Percentiles rank a stretch among this genome's conserved stretches.
phyloP scores from a whole-genome alignment of 805 yeast genomes.

The Zygosaccharomyces bailii region DNA sequence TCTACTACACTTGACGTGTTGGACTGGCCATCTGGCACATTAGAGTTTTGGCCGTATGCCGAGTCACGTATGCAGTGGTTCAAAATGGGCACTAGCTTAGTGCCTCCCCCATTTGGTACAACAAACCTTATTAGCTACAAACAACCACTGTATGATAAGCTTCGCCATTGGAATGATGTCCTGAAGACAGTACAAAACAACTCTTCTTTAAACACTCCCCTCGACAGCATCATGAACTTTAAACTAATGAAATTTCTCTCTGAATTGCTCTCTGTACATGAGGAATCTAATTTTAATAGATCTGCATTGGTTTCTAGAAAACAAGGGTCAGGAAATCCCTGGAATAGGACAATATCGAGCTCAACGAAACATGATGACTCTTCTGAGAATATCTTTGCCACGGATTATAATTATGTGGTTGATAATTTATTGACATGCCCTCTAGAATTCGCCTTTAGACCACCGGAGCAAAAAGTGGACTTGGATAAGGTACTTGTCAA shows the following conservation, averaged over 20 bases:
- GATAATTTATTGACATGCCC: conserved; percentile 24
- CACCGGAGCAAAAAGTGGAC: conserved; percentile 17
- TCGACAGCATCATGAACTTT: conserved; percentile 25
- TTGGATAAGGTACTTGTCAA: conserved; percentile 18
- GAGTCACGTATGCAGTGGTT: conserved; percentile 34
- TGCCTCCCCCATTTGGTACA: conserved; percentile 17
- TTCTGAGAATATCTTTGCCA: conserved; percentile 17
- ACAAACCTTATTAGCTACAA: conserved; percentile 33
- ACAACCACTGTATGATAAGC: conserved; percentile 29
- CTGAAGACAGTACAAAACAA: conserved; percentile 21
- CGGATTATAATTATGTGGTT: conserved; percentile 23
- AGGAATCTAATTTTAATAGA: conserved; percentile 32
- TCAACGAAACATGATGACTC: conserved; percentile 16
- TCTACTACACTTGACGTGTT: conserved; percentile 21
- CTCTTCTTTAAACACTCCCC: conserved; percentile 25
- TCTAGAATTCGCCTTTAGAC: conserved; percentile 20
- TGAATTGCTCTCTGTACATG: conserved; percentile 27
- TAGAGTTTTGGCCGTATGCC: conserved; percentile 31
- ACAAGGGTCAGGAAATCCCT: conserved; percentile 21
- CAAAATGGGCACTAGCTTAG: conserved; percentile 18
- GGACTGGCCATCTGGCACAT: conserved; percentile 25
- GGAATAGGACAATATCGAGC: conserved; percentile 20
- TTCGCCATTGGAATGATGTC: conserved; percentile 33
- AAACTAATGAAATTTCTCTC: conserved; percentile 28
- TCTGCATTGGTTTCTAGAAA: conserved; percentile 21